phyloP scores from a whole-genome alignment of 768 basidiomycete species.

The Arthromyces matolae region DNA sequence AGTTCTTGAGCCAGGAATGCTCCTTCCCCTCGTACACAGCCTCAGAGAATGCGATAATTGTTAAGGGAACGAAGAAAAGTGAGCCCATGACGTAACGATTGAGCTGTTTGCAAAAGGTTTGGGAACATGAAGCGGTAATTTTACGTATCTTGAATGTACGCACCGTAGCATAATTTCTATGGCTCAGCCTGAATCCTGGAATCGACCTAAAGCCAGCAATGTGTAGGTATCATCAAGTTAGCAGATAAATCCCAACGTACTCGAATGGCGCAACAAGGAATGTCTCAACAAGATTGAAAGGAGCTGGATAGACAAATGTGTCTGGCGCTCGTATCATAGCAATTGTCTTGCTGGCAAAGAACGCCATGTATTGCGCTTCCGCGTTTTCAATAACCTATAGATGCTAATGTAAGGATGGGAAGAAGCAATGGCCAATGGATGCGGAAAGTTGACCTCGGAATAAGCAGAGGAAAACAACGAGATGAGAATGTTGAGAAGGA shows the following conservation, averaged over 20 bases:
- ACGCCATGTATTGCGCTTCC: constrained; percentile 85
- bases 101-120: constrained; percentile 37
- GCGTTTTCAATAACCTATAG: constrained; percentile 74
- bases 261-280: constrained; percentile 82
- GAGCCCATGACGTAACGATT: constrained; percentile 76
- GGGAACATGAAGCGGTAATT: constrained; percentile 1
- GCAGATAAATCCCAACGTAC: constrained; percentile 42
- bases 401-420: neutral
- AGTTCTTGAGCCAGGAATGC: constrained; percentile 62
- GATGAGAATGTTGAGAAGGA: constrained; percentile 90
- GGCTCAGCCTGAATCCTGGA: constrained; percentile 40
- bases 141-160: neutral
- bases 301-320: constrained; percentile 84
- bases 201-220: constrained; percentile 32
- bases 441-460: constrained; percentile 58
- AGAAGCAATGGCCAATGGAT: too few species aligned
- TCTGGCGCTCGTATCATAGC: constrained; percentile 85
- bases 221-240: constrained; percentile 5
- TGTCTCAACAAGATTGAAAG: constrained; percentile 86
- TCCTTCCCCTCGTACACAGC: constrained; percentile 45
- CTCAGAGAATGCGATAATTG: constrained; percentile 73
- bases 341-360: constrained; percentile 85
- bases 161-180: constrained; percentile 58
- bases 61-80: constrained; percentile 81
- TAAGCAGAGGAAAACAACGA: constrained; percentile 95